Conservation (phyloP, 495 filamentous ascomycete genomes). For the Evernia prunastri region DNA sequence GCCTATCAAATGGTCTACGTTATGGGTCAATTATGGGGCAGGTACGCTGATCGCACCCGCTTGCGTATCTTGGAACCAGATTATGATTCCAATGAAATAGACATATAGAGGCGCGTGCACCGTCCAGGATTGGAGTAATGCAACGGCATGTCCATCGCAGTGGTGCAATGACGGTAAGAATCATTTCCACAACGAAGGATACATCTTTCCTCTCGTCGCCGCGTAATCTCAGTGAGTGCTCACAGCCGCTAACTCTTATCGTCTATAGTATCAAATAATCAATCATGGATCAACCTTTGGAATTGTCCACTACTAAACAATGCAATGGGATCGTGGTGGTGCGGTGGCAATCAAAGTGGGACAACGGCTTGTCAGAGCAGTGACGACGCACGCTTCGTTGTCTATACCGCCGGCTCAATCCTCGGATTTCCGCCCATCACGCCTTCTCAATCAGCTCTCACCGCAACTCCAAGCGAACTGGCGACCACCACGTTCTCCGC, state of each 20-base stretch:
- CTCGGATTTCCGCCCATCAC: constrained; percentile 3
- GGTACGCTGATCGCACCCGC: not conserved
- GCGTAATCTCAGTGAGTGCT: not conserved
- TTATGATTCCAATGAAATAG: not conserved
- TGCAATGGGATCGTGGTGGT: not conserved
- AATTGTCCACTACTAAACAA: not conserved
- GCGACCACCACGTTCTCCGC: not conserved
- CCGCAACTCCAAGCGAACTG: not conserved
- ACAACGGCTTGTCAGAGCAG: not conserved
- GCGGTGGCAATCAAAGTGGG: not conserved
- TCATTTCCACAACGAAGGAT: no score
- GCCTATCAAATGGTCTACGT: constrained; percentile 19
- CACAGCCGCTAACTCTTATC: not conserved
- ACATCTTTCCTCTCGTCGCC: no score
- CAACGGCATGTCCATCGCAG: constrained; percentile 15
- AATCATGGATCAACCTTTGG: not conserved
- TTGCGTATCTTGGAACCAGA: not conserved
- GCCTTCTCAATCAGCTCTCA: not conserved
- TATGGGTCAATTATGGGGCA: not conserved
- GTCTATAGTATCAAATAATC: not conserved
- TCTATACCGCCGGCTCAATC: not conserved
- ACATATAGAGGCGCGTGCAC: constrained; percentile 18
- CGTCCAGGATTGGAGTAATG: constrained; percentile 16
- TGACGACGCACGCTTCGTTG: not conserved
- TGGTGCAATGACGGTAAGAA: constrained; percentile 16